These are phyloP conservation scores for Colletotrichum limetticola DNA, from an alignment of 2,329 filamentous ascomycete species.

Conservation along the genomic window DNA sequence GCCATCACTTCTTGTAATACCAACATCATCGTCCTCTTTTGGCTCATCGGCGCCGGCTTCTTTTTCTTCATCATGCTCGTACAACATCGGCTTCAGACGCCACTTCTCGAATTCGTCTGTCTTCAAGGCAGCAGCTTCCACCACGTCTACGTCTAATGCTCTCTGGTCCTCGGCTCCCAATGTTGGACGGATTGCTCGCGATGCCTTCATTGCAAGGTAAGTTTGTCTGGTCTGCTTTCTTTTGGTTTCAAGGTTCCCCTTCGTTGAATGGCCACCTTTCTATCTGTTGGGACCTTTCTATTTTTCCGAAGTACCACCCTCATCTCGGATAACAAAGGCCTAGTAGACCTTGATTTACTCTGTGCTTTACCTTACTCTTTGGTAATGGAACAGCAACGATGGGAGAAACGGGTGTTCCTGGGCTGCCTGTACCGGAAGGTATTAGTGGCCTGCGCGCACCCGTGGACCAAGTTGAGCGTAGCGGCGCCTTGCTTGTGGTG, in stretches of 20 bases:
- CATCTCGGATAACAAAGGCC: slow-evolving; percentile 10
- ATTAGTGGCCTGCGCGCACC: slow-evolving; percentile 1
- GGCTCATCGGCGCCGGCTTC: background rate
- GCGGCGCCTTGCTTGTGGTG: background rate
- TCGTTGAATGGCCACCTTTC: background rate
- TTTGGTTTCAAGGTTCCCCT: background rate
- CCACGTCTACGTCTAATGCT: background rate
- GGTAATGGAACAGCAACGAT: background rate
- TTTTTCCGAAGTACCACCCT: background rate
- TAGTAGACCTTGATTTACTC: background rate
- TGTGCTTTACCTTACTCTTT: background rate
- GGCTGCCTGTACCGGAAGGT: slow-evolving; percentile 7
- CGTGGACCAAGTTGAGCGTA: background rate
- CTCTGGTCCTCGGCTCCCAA: background rate
- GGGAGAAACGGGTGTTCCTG: background rate
- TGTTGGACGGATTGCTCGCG: slow-evolving; percentile 1
- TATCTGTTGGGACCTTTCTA: background rate
- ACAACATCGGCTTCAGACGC: slow-evolving; percentile 19
- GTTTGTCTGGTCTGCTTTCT: background rate
- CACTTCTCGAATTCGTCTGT: slow-evolving; percentile 7
- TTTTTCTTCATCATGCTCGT: slow-evolving; percentile 10
- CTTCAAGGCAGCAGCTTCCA: background rate
- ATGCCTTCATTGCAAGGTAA: slow-evolving; percentile 16
- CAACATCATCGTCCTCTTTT: background rate
- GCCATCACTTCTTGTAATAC: background rate